phyloP scores from a whole-genome alignment of 371 early-diverging fungal species.

The Massospora cicadina region DNA sequence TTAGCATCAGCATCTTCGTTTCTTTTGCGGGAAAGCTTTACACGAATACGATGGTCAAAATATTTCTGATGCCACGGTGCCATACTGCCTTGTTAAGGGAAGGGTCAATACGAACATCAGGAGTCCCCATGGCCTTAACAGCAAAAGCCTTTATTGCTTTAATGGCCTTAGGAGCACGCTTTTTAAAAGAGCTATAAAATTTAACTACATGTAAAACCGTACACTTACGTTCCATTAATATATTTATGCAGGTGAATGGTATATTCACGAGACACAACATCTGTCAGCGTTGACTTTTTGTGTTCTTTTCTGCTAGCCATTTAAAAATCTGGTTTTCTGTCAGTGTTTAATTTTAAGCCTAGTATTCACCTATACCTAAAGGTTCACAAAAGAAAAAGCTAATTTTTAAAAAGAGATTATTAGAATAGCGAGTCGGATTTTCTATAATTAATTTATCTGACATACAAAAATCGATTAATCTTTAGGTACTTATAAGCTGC shows the following conservation, averaged over 20 bases:
- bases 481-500: no score
- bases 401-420: neutral
- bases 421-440: neutral
- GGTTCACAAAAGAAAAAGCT: neutral
- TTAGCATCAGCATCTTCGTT: conserved; percentile 86
- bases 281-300: conserved; percentile 42
- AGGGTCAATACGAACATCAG: conserved; percentile 63
- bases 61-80: conserved; percentile 78
- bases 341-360: neutral
- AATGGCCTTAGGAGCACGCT: conserved; percentile 86
- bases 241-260: conserved; percentile 90
- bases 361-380: neutral
- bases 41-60: conserved; percentile 81
- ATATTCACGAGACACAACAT: conserved; percentile 79
- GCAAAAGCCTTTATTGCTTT: conserved; percentile 82
- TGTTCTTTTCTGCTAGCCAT: conserved; percentile 33
- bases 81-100: conserved; percentile 68
- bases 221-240: conserved; percentile 47
- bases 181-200: conserved; percentile 65
- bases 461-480: no score
- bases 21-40: conserved; percentile 78
- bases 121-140: conserved; percentile 72
- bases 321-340: conserved; percentile 13
- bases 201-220: no score
- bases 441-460: no score